phyloP scores from a whole-genome alignment of 2,329 filamentous ascomycete genomes.

The Colletotrichum agaves region DNA sequence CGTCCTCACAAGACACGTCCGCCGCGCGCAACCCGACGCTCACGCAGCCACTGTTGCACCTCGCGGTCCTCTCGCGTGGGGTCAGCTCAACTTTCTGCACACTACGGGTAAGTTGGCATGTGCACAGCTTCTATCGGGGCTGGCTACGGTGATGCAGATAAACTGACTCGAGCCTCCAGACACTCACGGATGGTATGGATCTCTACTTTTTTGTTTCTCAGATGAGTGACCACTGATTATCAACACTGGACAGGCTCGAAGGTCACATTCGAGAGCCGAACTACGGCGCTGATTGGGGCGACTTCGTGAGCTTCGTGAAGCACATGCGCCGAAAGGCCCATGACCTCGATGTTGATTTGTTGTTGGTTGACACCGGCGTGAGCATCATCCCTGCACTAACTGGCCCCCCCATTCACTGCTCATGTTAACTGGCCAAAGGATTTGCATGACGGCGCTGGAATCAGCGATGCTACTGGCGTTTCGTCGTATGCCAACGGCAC shows the following conservation, averaged over 20 bases:
- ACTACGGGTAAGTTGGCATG: background rate
- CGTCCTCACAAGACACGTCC: constrained; percentile 48
- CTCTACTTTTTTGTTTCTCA: no score
- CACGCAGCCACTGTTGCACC: constrained; percentile 55
- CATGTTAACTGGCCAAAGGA: constrained; percentile 53
- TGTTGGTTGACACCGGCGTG: constrained; percentile 69
- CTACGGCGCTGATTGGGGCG: constrained; percentile 74
- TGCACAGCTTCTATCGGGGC: constrained; percentile 50
- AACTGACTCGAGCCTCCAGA: background rate
- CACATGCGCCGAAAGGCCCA: constrained; percentile 69
- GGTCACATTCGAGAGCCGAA: constrained; percentile 70
- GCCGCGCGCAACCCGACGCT: constrained; percentile 60
- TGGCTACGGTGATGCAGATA: constrained; percentile 65
- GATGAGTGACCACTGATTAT: background rate
- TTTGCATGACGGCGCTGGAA: constrained; percentile 72
- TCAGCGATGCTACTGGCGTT: constrained; percentile 67
- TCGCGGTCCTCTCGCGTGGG: constrained; percentile 65
- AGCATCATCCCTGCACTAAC: constrained; percentile 9
- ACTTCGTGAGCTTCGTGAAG: constrained; percentile 69
- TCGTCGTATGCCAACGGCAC: constrained; percentile 26
- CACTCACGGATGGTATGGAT: constrained; percentile 22
- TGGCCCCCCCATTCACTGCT: background rate
- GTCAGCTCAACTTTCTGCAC: constrained; percentile 69
- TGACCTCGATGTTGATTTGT: constrained; percentile 66
- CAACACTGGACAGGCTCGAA: constrained; percentile 56